Evolutionary conservation across 1,284 basidiomycete species (phyloP), one percentile per base, ranked within the genome.

Genomic region (Serendipita sp.): DNA sequence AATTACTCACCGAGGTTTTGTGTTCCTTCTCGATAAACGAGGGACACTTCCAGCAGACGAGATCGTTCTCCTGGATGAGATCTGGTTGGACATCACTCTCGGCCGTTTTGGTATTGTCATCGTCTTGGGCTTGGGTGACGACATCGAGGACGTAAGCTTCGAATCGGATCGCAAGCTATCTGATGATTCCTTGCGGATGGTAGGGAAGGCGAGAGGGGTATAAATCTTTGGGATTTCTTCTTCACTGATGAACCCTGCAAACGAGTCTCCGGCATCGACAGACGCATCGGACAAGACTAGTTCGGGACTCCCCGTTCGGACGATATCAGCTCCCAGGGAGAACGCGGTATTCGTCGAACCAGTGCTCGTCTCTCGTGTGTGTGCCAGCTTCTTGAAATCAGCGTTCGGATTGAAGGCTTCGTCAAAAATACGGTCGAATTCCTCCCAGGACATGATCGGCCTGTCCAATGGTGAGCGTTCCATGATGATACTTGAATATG

Each of bases 201-300:
- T 49, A 8, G 53, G 53, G 53, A 58, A 58, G 4, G 32, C 26
- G 22, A 58, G 53, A 10, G 53, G 53, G 15, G 53, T 58, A n/a
- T 58, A 58, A 10, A 58, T 58, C 45, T 49, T 49, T 30, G 53
- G 53, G 53, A 58, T 58, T 26, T 58, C 53, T 10, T 58, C 53
- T 35, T 58, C 53, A n/a, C 53, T 58, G 53, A 58, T 29, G 53
- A 58, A 58, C 22, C 53, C 53, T 8, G 53, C 22, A 35, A 58
- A 58, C 53, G 26, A 29, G 30, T 58, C 53, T 49, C 47, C 47
- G 1, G 26, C 53, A 30, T 35, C 53, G 15, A 35, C 4, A 2
- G 53, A 58, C 32, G 53, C 32, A n/a, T 58, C 53, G 22, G 53
- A 58, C 30, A 58, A 58, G 53, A 58, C n/a, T 12, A 32, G 53